phyloP scores from a whole-genome alignment of 1,284 basidiomycete genomes.

The Trametes sp. region DNA sequence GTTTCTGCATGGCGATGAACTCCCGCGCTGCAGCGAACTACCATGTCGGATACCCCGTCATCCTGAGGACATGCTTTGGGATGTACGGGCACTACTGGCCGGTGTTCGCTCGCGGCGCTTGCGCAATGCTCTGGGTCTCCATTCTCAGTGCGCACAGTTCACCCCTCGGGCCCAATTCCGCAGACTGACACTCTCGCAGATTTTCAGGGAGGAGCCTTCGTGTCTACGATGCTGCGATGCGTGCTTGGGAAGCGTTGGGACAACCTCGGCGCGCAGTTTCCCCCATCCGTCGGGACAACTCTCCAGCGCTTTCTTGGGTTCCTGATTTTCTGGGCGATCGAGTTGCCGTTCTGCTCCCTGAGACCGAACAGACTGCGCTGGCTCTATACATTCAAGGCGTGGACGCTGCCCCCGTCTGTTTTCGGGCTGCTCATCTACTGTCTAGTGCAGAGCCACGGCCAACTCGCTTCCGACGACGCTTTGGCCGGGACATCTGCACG shows the following conservation, averaged over 20 bases:
- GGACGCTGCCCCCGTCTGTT: conserved; percentile 48
- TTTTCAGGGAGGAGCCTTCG: conserved; percentile 37
- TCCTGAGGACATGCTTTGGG: conserved; percentile 53
- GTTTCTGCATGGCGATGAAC: conserved; percentile 41
- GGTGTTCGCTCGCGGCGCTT: conserved; percentile 51
- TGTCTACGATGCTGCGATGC: conserved; percentile 47
- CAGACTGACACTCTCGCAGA: conserved; percentile 30
- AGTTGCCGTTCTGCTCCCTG: conserved; percentile 53
- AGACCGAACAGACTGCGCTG: conserved; percentile 53
- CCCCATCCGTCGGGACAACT: conserved; percentile 49
- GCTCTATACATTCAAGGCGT: conserved; percentile 54
- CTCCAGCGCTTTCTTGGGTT: conserved; percentile 35
- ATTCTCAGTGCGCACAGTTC: conserved; percentile 35
- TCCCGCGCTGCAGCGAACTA: conserved; percentile 52
- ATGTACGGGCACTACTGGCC: conserved; percentile 52
- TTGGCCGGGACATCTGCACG: conserved; percentile 44
- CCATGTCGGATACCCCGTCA: conserved; percentile 55
- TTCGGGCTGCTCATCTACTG: conserved; percentile 53
- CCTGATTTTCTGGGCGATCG: conserved; percentile 49
- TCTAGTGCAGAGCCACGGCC: conserved; percentile 34
- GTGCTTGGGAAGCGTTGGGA: conserved; percentile 51
- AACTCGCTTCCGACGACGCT: conserved; percentile 31
- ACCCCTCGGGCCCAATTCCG: background rate
- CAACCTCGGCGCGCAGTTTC: conserved; percentile 48
- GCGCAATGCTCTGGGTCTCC: conserved; percentile 53